A percentile compares a stretch with the other conserved stretches of the same genome.
phyloP scores from a whole-genome alignment of 495 filamentous ascomycete genomes.

The Lasiosphaeria miniovina region DNA sequence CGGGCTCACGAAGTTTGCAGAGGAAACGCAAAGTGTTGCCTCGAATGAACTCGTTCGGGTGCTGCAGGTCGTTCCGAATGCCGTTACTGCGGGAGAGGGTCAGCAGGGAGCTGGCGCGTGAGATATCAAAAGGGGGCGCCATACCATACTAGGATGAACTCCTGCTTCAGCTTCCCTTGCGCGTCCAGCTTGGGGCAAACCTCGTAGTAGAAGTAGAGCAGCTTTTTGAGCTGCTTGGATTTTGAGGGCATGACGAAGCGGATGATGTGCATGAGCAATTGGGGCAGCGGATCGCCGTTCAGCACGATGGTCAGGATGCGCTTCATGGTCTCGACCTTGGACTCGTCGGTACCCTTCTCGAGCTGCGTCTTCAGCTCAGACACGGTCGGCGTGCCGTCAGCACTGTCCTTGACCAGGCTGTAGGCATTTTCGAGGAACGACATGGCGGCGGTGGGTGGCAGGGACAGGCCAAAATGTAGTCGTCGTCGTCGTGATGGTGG shows the following conservation, averaged over 20 bases:
- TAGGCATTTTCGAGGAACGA: conserved; percentile 92
- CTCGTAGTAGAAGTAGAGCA: conserved; percentile 99
- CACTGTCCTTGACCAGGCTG: conserved; percentile 94
- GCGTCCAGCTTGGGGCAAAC: conserved; percentile 94
- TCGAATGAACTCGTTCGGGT: conserved; percentile 96
- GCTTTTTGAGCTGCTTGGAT: conserved; percentile 94
- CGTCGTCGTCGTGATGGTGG: conserved; percentile 13
- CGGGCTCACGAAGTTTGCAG: conserved; percentile 91
- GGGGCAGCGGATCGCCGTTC: conserved; percentile 93
- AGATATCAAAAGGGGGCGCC: conserved; percentile 22
- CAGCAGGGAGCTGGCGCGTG: conserved; percentile 8
- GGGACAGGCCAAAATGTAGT: conserved; percentile 4
- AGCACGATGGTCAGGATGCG: conserved; percentile 95
- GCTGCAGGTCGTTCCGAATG: conserved; percentile 94
- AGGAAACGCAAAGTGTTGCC: conserved; percentile 96
- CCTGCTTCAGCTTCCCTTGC: conserved; percentile 92
- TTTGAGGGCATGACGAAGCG: conserved; percentile 98
- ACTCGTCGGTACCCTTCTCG: conserved; percentile 96
- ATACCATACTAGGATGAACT: conserved; percentile 99
- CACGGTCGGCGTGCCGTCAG: conserved; percentile 77
- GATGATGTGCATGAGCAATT: conserved; percentile 98
- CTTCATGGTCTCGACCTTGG: conserved; percentile 98
- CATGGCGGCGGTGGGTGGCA: conserved; percentile 59
- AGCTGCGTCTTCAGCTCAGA: conserved; percentile 91
- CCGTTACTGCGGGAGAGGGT: conserved; percentile 66